A percentile compares a stretch with the other conserved stretches of the same genome.
Conservation (phyloP, 345 rosid species). For the Moringa oleifera region DNA sequence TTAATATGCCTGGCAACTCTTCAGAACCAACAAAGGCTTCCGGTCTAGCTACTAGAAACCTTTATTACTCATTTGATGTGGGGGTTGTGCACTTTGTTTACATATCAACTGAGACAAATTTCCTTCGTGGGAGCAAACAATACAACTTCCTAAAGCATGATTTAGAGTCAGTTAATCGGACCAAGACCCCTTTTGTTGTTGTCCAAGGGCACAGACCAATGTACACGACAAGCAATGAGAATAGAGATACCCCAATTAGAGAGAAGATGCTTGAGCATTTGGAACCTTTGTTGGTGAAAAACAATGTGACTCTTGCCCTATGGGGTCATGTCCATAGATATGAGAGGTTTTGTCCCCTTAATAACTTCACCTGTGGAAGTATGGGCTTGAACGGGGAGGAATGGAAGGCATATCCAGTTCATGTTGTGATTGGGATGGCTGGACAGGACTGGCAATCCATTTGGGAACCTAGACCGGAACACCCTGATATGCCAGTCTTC, state of each 20-base stretch:
- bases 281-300: slow-evolving; percentile 71
- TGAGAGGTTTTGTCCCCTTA: slow-evolving; percentile 86
- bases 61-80: slow-evolving; percentile 73
- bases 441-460: slow-evolving; percentile 88
- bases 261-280: slow-evolving; percentile 63
- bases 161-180: slow-evolving; percentile 69
- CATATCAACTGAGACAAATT: slow-evolving; percentile 84
- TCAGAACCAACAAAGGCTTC: slow-evolving; percentile 60
- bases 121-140: slow-evolving; percentile 69
- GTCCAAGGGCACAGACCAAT: slow-evolving; percentile 94
- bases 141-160: slow-evolving; percentile 65
- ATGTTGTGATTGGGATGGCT: slow-evolving; percentile 92
- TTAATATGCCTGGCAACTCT: slow-evolving; percentile 92
- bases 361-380: slow-evolving; percentile 66
- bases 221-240: slow-evolving; percentile 76
- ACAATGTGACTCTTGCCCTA: slow-evolving; percentile 70
- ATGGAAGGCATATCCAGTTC: slow-evolving; percentile 69
- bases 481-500: slow-evolving; percentile 55
- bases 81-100: slow-evolving; percentile 76
- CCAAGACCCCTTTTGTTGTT: slow-evolving; percentile 70
- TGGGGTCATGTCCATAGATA: slow-evolving; percentile 98
- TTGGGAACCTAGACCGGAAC: slow-evolving; percentile 79
- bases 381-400: slow-evolving; percentile 27
- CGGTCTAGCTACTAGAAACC: slow-evolving; percentile 69
- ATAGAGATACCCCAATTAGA: slow-evolving; percentile 50